Conservation (phyloP, 495 filamentous ascomycete genomes). For the Talaromyces proteolyticus region DNA sequence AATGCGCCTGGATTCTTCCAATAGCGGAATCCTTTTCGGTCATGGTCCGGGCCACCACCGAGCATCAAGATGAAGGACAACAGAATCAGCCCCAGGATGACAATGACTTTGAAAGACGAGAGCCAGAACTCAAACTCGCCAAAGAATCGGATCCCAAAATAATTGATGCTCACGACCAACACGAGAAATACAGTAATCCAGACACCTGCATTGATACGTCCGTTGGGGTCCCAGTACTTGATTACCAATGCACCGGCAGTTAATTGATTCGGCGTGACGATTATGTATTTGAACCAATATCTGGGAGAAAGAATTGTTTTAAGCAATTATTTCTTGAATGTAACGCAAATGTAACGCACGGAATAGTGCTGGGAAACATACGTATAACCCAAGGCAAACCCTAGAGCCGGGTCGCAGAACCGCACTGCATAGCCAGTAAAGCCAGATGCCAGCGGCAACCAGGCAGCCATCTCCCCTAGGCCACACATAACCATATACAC, state of each 20-base stretch:
- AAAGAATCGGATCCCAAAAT: slow-evolving; percentile 42
- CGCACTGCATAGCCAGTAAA: slow-evolving; percentile 58
- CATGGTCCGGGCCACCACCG: slow-evolving; percentile 68
- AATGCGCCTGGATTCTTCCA: slow-evolving; percentile 50
- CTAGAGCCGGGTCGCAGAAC: slow-evolving; percentile 60
- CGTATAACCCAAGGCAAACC: slow-evolving; percentile 63
- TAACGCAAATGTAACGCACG: neutral
- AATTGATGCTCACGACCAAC: slow-evolving; percentile 52
- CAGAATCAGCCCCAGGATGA: slow-evolving; percentile 62
- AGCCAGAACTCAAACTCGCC: slow-evolving; percentile 48
- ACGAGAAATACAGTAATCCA: slow-evolving; percentile 52
- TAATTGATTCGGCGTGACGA: slow-evolving; percentile 75
- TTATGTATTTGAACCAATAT: slow-evolving; percentile 63
- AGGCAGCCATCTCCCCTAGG: slow-evolving; percentile 65
- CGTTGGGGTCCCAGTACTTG: slow-evolving; percentile 56
- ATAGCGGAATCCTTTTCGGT: slow-evolving; percentile 69
- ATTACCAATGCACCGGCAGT: slow-evolving; percentile 76
- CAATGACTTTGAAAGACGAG: slow-evolving; percentile 58
- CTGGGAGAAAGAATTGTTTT: slow-evolving; percentile 9
- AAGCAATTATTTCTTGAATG: neutral
- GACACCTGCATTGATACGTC: slow-evolving; percentile 39
- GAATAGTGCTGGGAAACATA: slow-evolving; percentile 11
- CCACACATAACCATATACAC: slow-evolving; percentile 62
- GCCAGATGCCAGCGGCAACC: slow-evolving; percentile 54
- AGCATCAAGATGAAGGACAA: slow-evolving; percentile 57